A percentile compares a stretch with the other conserved stretches of the same genome.
Evolutionary conservation across 371 early-diverging fungal genomes (phyloP).

Genomic region (Apophysomyces sp.): DNA sequence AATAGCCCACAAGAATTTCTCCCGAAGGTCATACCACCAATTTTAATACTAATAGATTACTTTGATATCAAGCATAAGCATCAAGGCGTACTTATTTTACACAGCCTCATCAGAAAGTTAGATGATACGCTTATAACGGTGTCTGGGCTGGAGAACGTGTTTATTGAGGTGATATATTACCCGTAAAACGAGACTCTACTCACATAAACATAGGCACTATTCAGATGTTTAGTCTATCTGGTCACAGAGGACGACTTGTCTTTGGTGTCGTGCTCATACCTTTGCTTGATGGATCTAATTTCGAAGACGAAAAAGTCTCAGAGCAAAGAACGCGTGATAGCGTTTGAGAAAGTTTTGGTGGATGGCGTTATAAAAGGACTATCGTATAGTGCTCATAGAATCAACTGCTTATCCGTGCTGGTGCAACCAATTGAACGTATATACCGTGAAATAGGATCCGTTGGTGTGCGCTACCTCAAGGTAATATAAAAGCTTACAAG

Average conservation of each 20-base stretch:
- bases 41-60: slow-evolving; percentile 35
- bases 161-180: slow-evolving; percentile 28
- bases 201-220: slow-evolving; percentile 25
- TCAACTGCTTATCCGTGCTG: slow-evolving; percentile 13
- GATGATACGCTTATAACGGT: slow-evolving; percentile 6
- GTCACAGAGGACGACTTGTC: slow-evolving; percentile 25
- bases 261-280: slow-evolving; percentile 26
- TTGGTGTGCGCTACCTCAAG: slow-evolving; percentile 34
- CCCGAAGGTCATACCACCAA: slow-evolving; percentile 28
- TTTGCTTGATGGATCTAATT: slow-evolving; percentile 32
- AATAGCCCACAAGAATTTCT: slow-evolving; percentile 12
- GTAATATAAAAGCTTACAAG: slow-evolving; percentile 2
- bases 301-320: slow-evolving; percentile 7
- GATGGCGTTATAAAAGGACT: slow-evolving; percentile 34
- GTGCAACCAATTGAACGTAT: slow-evolving; percentile 17
- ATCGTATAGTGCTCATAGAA: slow-evolving; percentile 23
- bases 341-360: slow-evolving; percentile 29
- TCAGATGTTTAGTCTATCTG: slow-evolving; percentile 34
- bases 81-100: slow-evolving; percentile 27
- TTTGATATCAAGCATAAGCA: slow-evolving; percentile 30
- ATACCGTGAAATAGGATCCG: slow-evolving; percentile 17
- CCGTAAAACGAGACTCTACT: not conserved
- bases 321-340: slow-evolving; percentile 8
- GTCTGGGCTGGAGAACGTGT: slow-evolving; percentile 29
- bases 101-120: slow-evolving; percentile 21